Evolutionary conservation across 352 stramenopile genomes (phyloP).

Genomic region (Globisporangium polare): DNA sequence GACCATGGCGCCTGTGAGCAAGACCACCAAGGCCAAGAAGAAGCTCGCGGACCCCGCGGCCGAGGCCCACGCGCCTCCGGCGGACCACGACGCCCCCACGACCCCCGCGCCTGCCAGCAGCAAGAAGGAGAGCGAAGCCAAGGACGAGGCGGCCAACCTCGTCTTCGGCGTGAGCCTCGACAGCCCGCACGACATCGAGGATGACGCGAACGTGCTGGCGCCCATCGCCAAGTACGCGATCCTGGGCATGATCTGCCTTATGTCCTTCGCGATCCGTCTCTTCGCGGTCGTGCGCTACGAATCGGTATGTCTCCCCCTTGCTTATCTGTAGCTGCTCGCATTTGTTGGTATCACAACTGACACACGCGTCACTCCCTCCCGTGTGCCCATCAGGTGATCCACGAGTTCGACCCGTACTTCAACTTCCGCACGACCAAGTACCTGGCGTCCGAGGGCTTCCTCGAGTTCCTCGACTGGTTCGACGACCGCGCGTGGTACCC

Average conservation of each 20-base stretch:
- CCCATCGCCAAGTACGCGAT: constrained; percentile 89
- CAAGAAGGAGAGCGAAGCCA: constrained; percentile 9
- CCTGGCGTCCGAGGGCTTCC: constrained; percentile 90
- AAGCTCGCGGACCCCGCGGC: constrained; percentile 20
- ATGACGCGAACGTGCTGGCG: constrained; percentile 69
- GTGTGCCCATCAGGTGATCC: constrained; percentile 56
- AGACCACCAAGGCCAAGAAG: constrained; percentile 49
- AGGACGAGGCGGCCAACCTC: constrained; percentile 16
- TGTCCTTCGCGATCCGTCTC: constrained; percentile 92
- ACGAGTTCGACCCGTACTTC: constrained; percentile 96
- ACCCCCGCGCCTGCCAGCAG: not conserved
- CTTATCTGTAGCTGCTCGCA: not conserved
- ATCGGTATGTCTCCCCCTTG: constrained; percentile 44
- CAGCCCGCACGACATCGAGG: constrained; percentile 51
- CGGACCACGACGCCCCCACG: not conserved
- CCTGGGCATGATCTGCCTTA: constrained; percentile 90
- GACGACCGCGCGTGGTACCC: constrained; percentile 95
- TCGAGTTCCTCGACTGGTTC: constrained; percentile 98
- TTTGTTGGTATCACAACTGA: not conserved
- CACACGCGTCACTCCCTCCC: not conserved
- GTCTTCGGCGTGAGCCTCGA: constrained; percentile 71
- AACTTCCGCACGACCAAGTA: constrained; percentile 99
- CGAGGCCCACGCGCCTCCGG: constrained; percentile 16
- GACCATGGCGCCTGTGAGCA: constrained; percentile 33
- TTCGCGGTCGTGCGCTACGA: constrained; percentile 93